Percentiles rank a stretch among this genome's conserved stretches.
These are phyloP conservation scores for Pseudocercospora fijiensis DNA, from an alignment of 2,329 filamentous ascomycete genomes.

Conservation along the genomic window DNA sequence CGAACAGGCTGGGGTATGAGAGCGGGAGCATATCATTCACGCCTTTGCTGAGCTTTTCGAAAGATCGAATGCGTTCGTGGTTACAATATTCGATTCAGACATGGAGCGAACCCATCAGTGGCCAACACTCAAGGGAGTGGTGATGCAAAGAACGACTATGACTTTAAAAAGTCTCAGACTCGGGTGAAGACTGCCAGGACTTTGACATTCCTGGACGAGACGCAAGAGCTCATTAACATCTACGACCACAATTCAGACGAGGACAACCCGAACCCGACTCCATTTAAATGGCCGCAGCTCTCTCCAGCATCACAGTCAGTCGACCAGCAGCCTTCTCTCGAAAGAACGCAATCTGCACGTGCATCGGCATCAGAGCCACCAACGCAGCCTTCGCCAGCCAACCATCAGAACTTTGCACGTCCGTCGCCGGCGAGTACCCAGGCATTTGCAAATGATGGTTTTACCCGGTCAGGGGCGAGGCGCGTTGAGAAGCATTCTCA, in stretches of 20 bases:
- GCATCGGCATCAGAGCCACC: neutral
- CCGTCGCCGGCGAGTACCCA: neutral
- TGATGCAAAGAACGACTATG: slow-evolving; percentile 34
- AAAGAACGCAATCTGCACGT: slow-evolving; percentile 7
- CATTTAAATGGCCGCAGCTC: slow-evolving; percentile 14
- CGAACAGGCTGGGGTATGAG: slow-evolving; percentile 28
- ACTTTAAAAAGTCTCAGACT: slow-evolving; percentile 29
- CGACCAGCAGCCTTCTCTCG: slow-evolving; percentile 2
- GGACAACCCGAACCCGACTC: slow-evolving; percentile 18
- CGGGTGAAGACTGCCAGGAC: slow-evolving; percentile 35
- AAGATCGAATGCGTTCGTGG: slow-evolving; percentile 35
- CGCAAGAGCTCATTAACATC: slow-evolving; percentile 36
- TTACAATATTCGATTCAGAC: slow-evolving; percentile 37
- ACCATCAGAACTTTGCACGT: neutral
- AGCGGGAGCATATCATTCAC: neutral
- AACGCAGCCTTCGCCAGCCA: neutral
- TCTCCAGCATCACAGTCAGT: slow-evolving; percentile 6
- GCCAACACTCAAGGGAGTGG: slow-evolving; percentile 30
- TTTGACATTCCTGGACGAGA: slow-evolving; percentile 38
- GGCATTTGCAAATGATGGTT: neutral
- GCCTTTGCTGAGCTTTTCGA: neutral
- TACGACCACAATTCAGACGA: slow-evolving; percentile 35
- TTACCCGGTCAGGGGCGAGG: neutral
- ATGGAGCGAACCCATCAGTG: slow-evolving; percentile 35
- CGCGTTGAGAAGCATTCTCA: slow-evolving; percentile 6